phyloP scores from a whole-genome alignment of 2,329 filamentous ascomycete species.

The Fusarium foetens region DNA sequence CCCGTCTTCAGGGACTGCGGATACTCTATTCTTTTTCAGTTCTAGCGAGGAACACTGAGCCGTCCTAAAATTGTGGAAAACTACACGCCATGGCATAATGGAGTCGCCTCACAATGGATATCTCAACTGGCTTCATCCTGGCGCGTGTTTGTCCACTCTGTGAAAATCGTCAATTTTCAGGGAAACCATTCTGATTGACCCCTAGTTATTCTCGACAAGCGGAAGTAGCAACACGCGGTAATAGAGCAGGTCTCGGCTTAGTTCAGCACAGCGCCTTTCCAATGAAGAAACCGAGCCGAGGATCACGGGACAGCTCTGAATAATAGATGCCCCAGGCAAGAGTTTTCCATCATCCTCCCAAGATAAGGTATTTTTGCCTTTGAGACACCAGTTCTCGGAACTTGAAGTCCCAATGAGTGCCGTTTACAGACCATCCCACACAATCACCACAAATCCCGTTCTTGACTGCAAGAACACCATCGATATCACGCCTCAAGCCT shows the following conservation, averaged over 20 bases:
- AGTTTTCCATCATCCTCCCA: neutral
- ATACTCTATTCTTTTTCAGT: constrained; percentile 8
- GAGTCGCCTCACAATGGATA: constrained; percentile 31
- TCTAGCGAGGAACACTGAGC: constrained; percentile 12
- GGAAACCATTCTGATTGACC: constrained; percentile 6
- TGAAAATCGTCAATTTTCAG: constrained; percentile 14
- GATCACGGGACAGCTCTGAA: neutral
- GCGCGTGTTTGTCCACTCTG: constrained; percentile 14
- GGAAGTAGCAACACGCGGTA: constrained; percentile 19
- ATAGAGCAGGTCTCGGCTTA: constrained; percentile 28
- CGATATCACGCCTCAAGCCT: constrained; percentile 27
- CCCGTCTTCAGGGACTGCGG: constrained; percentile 14
- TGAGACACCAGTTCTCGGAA: constrained; percentile 6
- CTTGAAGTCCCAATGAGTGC: constrained; percentile 20
- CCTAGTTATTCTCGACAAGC: constrained; percentile 1
- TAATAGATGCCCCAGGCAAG: constrained; percentile 2
- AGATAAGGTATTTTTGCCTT: neutral
- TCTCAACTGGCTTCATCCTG: constrained; percentile 37
- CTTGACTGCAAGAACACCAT: constrained; percentile 22
- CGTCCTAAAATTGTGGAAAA: constrained; percentile 9
- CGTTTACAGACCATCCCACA: constrained; percentile 19
- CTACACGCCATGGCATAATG: constrained; percentile 23
- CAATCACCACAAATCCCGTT: constrained; percentile 25
- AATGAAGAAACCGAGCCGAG: neutral
- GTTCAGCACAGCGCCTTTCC: constrained; percentile 11